Evolutionary conservation across 257 asterid genomes (phyloP).

Genomic region (Solanum corneliomulleri): DNA sequence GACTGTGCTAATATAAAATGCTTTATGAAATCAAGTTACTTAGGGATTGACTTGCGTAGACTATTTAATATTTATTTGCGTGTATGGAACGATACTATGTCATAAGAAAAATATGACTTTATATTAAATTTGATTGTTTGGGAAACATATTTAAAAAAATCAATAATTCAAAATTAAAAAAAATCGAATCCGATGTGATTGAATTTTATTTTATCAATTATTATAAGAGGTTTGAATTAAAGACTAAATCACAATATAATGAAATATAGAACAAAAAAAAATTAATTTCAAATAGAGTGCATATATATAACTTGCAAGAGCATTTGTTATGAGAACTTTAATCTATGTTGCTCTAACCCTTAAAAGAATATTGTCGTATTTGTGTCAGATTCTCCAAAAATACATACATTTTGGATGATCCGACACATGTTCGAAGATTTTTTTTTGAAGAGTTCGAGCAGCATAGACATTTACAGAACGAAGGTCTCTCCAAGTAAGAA

Average conservation of each 20-base stretch:
- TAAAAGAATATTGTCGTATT: not conserved
- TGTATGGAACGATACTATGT: not conserved
- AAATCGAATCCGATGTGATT: not conserved
- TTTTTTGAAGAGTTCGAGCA: not conserved
- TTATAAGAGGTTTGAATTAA: not conserved
- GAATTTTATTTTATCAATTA: not conserved
- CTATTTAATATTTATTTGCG: not conserved
- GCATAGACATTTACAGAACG: not conserved
- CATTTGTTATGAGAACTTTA: not conserved
- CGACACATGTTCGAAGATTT: not conserved
- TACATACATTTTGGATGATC: not conserved
- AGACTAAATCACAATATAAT: not conserved
- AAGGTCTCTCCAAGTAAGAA: not conserved
- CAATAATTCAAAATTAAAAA: not conserved
- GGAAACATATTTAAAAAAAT: not conserved
- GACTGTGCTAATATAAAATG: not conserved
- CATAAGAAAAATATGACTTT: not conserved
- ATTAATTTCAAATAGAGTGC: not conserved
- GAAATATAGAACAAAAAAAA: not conserved
- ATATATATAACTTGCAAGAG: not conserved
- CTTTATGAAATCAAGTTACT: not conserved
- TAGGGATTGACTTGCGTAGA: not conserved
- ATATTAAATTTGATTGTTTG: not conserved
- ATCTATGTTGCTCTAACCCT: not conserved
- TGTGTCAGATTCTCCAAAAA: not conserved